A percentile compares a stretch with the other conserved stretches of the same genome.
Evolutionary conservation across 208 protist species (phyloP).

Genomic region (Trypanosoma cruzi): DNA sequence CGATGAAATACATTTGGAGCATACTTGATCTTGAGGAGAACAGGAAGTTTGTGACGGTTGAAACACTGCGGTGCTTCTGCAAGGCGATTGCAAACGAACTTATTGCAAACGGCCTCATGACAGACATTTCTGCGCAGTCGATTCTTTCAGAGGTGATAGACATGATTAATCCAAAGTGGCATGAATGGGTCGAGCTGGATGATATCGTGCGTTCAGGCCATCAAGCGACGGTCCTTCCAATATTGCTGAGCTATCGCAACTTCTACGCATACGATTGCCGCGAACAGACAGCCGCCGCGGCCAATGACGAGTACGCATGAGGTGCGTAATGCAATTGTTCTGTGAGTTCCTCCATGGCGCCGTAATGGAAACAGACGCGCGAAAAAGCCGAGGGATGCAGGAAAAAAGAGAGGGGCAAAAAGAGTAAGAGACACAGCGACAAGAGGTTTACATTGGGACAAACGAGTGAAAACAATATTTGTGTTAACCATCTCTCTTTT

Average conservation of each 20-base stretch:
- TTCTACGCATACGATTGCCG: slow-evolving; percentile 92
- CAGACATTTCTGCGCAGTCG: slow-evolving; percentile 76
- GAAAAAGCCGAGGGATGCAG: too few relatives aligned
- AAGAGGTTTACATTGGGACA: too few relatives aligned
- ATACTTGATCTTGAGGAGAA: slow-evolving; percentile 83
- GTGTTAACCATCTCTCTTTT: neutral
- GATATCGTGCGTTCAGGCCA: slow-evolving; percentile 83
- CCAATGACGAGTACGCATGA: slow-evolving; percentile 75
- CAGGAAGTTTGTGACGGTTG: slow-evolving; percentile 56
- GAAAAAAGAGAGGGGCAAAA: too few relatives aligned
- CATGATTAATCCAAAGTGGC: slow-evolving; percentile 91
- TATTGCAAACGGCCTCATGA: slow-evolving; percentile 72
- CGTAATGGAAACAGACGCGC: too few relatives aligned
- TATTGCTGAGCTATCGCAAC: slow-evolving; percentile 84
- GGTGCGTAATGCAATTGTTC: neutral
- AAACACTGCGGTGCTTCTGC: slow-evolving; percentile 80
- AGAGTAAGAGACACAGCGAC: too few relatives aligned
- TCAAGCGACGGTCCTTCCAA: slow-evolving; percentile 80
- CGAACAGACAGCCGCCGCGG: slow-evolving; percentile 80
- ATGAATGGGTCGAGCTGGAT: slow-evolving; percentile 79
- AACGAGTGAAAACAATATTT: too few relatives aligned
- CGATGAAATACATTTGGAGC: slow-evolving; percentile 88
- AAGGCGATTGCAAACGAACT: slow-evolving; percentile 84
- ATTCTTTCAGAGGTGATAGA: slow-evolving; percentile 90
- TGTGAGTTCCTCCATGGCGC: neutral